Conservation (phyloP, 352 stramenopile genomes). For the Peronospora tabacina region DNA sequence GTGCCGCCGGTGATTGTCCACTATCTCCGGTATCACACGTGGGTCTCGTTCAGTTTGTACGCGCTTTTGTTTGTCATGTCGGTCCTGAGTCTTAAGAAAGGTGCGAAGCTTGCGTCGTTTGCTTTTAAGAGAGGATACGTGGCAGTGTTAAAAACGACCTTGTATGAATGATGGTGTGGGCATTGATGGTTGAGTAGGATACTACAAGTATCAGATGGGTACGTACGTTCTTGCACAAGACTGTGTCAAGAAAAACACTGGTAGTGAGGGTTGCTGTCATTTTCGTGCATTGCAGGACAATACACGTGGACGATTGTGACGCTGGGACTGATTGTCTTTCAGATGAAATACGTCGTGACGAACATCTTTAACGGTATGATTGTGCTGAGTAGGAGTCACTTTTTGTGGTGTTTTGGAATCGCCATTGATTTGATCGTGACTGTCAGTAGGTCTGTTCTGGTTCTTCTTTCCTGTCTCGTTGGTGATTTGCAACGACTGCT, state of each 20-base stretch:
- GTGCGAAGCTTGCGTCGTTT: slow-evolving; percentile 31
- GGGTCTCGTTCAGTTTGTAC: slow-evolving; percentile 92
- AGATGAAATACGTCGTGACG: slow-evolving; percentile 95
- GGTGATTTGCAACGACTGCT: slow-evolving; percentile 94
- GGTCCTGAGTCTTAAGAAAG: slow-evolving; percentile 90
- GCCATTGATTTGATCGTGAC: not conserved
- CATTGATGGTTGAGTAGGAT: slow-evolving; percentile 28
- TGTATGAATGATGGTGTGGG: too few relatives aligned
- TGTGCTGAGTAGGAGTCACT: not conserved
- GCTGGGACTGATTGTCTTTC: slow-evolving; percentile 92
- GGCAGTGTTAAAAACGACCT: too few relatives aligned
- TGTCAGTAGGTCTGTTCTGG: slow-evolving; percentile 85
- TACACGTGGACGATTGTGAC: slow-evolving; percentile 95
- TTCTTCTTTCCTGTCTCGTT: slow-evolving; percentile 91
- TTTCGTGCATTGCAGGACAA: slow-evolving; percentile 49
- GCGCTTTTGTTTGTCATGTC: slow-evolving; percentile 93
- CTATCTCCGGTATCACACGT: slow-evolving; percentile 88
- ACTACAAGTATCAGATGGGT: slow-evolving; percentile 94
- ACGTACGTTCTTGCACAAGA: slow-evolving; percentile 2
- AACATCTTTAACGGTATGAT: slow-evolving; percentile 91
- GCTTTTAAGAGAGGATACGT: too few relatives aligned
- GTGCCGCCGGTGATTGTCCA: slow-evolving; percentile 67
- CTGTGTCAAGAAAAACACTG: too few relatives aligned
- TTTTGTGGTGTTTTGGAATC: not conserved
- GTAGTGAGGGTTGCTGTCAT: too few relatives aligned